A percentile compares a stretch with the other conserved stretches of the same genome.
Evolutionary conservation across 2,329 filamentous ascomycete genomes (phyloP).

Genomic region (Pseudopyricularia cyperi): DNA sequence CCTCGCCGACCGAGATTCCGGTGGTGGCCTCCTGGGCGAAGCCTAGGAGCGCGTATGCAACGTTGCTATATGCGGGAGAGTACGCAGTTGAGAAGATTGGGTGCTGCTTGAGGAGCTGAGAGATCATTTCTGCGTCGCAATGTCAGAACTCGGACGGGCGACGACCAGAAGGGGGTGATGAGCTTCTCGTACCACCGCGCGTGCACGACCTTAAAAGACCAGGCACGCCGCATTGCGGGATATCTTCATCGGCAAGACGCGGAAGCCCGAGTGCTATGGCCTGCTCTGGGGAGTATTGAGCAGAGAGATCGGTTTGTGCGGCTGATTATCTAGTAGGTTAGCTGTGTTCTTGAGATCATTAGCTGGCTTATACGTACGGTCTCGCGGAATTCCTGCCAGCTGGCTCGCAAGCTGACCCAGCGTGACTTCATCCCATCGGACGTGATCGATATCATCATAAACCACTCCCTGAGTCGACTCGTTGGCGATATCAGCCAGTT

Average conservation of each 20-base stretch:
- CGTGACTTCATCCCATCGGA: slow-evolving; percentile 2
- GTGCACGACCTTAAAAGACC: not conserved
- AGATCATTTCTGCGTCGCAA: not conserved
- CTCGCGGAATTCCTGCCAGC: not conserved
- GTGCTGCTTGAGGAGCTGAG: not conserved
- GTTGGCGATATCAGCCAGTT: slow-evolving; percentile 11
- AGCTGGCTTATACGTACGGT: not conserved
- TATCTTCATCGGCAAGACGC: not conserved
- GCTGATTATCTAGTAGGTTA: not conserved
- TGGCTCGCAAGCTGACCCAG: not conserved
- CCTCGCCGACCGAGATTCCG: not conserved
- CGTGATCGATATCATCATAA: not conserved
- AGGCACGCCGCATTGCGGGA: not conserved
- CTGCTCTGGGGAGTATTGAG: not conserved
- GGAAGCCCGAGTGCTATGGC: not conserved
- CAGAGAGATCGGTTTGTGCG: not conserved
- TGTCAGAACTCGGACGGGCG: not conserved
- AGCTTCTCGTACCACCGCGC: not conserved
- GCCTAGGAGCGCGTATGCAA: not conserved
- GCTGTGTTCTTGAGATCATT: not conserved
- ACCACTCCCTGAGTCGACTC: not conserved
- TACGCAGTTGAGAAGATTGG: not conserved
- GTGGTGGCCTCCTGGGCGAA: not conserved
- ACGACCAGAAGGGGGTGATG: not conserved
- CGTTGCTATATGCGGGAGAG: not conserved